phyloP scores from a whole-genome alignment of 306 rosid species.

The Acacia crassicarpa region DNA sequence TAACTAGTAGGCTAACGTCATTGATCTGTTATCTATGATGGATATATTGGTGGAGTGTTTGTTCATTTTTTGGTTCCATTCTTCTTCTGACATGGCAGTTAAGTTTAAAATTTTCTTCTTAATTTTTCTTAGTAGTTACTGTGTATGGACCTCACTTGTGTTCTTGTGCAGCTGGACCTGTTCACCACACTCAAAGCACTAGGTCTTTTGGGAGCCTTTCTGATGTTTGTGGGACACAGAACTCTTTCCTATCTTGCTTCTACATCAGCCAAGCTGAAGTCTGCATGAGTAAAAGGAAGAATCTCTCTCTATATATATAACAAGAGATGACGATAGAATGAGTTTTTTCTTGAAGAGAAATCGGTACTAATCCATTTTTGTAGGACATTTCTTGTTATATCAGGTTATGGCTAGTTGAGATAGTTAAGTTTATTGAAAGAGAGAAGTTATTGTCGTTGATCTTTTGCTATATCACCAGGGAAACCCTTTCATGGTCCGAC shows the following conservation, averaged over 20 bases:
- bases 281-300: constrained; percentile 59
- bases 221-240: constrained; percentile 88
- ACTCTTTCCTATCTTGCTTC: constrained; percentile 86
- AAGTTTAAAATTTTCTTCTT: not conserved
- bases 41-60: constrained; percentile 3
- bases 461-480: constrained; percentile 7
- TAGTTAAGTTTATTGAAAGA: not conserved
- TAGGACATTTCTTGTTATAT: constrained; percentile 41
- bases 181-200: constrained; percentile 83
- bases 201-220: constrained; percentile 68
- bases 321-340: constrained; percentile 22
- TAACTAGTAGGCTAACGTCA: not conserved
- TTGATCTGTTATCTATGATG: not conserved
- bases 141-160: not conserved
- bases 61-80: not conserved
- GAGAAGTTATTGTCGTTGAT: constrained; percentile 8
- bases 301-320: constrained; percentile 13
- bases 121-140: not conserved
- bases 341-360: constrained; percentile 22
- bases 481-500: not conserved
- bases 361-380: constrained; percentile 48
- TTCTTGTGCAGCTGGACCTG: constrained; percentile 79
- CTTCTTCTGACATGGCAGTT: constrained; percentile 6
- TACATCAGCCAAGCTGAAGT: constrained; percentile 81
- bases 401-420: constrained; percentile 22